phyloP scores from a whole-genome alignment of 257 asterid genomes.

The Nemophila menziesii region DNA sequence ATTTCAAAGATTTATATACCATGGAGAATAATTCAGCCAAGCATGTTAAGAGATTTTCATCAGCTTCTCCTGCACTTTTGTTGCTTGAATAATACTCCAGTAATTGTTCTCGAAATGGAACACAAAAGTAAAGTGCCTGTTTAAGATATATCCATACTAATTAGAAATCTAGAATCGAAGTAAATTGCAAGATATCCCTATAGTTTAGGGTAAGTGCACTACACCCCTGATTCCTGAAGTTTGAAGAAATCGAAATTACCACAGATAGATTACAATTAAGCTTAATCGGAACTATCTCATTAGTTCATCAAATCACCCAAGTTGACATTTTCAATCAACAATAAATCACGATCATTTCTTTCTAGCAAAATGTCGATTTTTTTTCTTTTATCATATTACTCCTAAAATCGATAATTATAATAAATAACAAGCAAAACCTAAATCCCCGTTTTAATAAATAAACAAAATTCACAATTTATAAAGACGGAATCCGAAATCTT shows the following conservation, averaged over 20 bases:
- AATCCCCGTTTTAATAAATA: background rate
- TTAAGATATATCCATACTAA: background rate
- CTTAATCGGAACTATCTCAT: background rate
- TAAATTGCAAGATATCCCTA: too few relatives aligned
- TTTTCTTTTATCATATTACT: background rate
- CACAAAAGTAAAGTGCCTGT: constrained; percentile 86
- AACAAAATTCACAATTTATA: background rate
- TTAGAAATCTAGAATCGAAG: too few relatives aligned
- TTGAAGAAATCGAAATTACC: too few relatives aligned
- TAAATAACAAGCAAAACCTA: background rate
- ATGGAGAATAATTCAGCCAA: constrained; percentile 78
- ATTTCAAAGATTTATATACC: constrained; percentile 25
- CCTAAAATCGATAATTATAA: background rate
- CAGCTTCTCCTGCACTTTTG: constrained; percentile 46
- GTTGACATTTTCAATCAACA: background rate
- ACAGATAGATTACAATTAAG: background rate
- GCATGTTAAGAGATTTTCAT: constrained; percentile 81
- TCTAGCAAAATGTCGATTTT: background rate
- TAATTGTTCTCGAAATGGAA: constrained; percentile 76
- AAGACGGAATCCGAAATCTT: background rate
- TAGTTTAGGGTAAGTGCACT: too few relatives aligned
- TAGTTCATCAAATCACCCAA: too few relatives aligned
- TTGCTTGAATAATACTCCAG: constrained; percentile 59
- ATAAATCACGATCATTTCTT: background rate
- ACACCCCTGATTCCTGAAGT: too few relatives aligned